These are phyloP conservation scores for Penicillium sp. DNA, from an alignment of 2,329 filamentous ascomycete species.

Conservation along the genomic window DNA sequence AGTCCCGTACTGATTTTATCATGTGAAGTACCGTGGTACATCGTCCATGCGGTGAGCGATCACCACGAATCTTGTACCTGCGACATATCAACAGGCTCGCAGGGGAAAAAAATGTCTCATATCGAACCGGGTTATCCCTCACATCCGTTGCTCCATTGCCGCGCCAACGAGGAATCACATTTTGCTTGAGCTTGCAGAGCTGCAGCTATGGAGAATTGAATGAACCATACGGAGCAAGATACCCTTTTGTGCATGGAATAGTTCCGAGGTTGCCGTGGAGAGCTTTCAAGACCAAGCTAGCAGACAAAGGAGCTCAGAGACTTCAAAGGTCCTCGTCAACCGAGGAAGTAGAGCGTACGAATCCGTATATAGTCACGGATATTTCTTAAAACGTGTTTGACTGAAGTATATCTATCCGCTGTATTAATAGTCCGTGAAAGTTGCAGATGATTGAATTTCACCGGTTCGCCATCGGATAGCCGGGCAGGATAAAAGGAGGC, in stretches of 20 bases:
- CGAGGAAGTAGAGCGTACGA: no score
- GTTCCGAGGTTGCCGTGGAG: no score
- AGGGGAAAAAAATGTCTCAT: conserved; percentile 24
- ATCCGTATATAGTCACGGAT: no score
- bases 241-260: no score
- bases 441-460: background rate
- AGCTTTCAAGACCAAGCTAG: no score
- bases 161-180: background rate
- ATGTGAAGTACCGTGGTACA: conserved; percentile 18
- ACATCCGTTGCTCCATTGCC: background rate
- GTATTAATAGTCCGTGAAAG: no score
- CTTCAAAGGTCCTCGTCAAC: no score
- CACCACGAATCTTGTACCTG: conserved; percentile 22
- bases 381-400: no score
- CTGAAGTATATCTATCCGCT: no score
- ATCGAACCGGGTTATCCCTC: conserved; percentile 3
- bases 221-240: background rate
- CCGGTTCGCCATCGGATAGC: conserved; percentile 30
- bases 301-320: no score
- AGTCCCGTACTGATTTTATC: conserved; percentile 9
- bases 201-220: background rate
- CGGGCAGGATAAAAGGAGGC: conserved; percentile 30
- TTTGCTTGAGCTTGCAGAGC: background rate
- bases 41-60: conserved; percentile 20
- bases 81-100: conserved; percentile 11